Base-by-base conservation (phyloP, 352 stramenopile genomes). In the Pythium insidiosum region DNA sequence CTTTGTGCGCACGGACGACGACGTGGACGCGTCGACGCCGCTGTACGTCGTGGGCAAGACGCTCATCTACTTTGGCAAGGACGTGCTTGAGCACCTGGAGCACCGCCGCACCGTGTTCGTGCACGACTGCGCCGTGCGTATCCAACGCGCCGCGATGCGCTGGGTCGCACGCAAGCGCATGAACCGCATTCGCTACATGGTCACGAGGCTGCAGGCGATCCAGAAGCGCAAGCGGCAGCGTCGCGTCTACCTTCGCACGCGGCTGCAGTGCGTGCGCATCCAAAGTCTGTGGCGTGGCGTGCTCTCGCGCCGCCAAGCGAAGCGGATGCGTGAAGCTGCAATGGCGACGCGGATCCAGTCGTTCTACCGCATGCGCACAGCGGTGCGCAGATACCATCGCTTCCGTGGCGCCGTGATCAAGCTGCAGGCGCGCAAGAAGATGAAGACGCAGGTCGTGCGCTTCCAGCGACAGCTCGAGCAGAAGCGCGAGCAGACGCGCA, bases 11-110 rank as follows among this genome's bases (percentile, higher is more conserved):
- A 36, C 53, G 3, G 58, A 80, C 40, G 26, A 66, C 37, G 59
- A 70, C 21, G 58, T 66, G 3, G 59, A 70, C 21, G 58, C 68
- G 3, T 53, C 56, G 30, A 83, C 63, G 13, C 70, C 72, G 5
- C 57, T 58, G 2, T 89, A 88, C 36, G 75, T 91, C 2, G 66
- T 93, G 1, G 78, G 81, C 11, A 92, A 91, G 50, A 97, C 73
- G 11, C 74, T 93, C 19, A 79, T 97, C 6, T 98, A 97, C 70
- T 98, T 98, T 61, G 81, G 84, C 35, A 88, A 94, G 39, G 87
- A 94, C 29, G 86, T 95, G 18, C 58, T 97, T 15, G 94, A 98
- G 63, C 78, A 69, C 47, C 64, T 97, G 12, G 91, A 98, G 47
- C 68, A 80, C 26, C 61, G 65, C 12, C 68, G 80, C 20, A 85